Percentiles rank a stretch among this genome's conserved stretches.
These are phyloP conservation scores for Pyricularia sp. DNA, from an alignment of 2,329 filamentous ascomycete species.

Conservation along the genomic window DNA sequence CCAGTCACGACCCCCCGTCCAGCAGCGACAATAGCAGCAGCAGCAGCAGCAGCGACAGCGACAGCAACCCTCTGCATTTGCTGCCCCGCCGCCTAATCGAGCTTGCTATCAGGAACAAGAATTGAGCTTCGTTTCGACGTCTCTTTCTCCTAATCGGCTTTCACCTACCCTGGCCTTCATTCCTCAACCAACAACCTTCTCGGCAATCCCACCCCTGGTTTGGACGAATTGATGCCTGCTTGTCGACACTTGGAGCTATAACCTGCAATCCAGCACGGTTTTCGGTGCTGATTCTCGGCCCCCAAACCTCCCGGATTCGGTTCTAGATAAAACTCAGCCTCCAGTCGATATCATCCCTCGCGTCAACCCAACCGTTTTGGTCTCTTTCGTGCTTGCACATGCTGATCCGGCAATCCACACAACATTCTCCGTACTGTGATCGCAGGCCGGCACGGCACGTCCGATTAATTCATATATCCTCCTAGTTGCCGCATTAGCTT, in stretches of 20 bases:
- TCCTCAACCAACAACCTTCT: neutral
- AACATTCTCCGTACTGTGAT: constrained; percentile 5
- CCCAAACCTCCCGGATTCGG: neutral
- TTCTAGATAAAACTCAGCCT: neutral
- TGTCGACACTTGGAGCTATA: neutral
- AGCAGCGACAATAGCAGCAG: neutral
- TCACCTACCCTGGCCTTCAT: neutral
- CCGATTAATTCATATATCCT: constrained; percentile 3
- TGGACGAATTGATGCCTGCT: neutral
- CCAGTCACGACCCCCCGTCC: neutral
- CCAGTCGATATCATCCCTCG: neutral
- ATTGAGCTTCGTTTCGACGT: neutral
- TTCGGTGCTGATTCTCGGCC: neutral
- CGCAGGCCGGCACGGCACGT: constrained; percentile 7
- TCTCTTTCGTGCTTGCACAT: neutral
- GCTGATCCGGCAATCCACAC: neutral
- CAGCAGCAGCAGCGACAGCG: neutral
- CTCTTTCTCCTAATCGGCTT: neutral
- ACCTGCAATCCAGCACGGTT: neutral
- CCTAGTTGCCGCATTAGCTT: constrained; percentile 6
- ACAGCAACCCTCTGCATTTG: neutral
- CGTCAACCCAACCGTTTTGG: neutral
- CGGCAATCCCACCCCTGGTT: neutral
- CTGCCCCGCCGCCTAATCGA: neutral
- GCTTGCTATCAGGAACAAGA: neutral